These are phyloP conservation scores for Secale cereale DNA, from an alignment of 176 grass and related monocot genomes.

Conservation along the genomic window DNA sequence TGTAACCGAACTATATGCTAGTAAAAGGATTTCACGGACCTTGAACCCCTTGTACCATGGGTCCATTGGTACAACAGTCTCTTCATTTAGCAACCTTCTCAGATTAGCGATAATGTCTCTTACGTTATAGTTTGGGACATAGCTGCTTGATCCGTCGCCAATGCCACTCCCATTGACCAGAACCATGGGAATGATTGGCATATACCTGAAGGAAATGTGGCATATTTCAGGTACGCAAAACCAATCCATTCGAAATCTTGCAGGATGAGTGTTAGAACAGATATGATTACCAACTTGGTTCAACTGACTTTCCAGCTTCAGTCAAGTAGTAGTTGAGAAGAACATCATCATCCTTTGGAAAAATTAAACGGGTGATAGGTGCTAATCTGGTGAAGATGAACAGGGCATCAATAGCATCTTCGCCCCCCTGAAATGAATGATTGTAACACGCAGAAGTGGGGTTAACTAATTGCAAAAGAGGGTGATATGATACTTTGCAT, in stretches of 20 bases:
- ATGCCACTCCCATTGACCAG: slow-evolving; percentile 90
- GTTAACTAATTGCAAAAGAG: background rate
- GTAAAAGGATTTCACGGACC: slow-evolving; percentile 31
- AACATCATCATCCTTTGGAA: slow-evolving; percentile 79
- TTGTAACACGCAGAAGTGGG: background rate
- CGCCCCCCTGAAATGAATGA: slow-evolving; percentile 57
- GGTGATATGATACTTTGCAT: background rate
- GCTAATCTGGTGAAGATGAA: slow-evolving; percentile 68
- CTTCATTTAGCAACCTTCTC: slow-evolving; percentile 48
- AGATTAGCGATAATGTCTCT: slow-evolving; percentile 73
- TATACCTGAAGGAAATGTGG: slow-evolving; percentile 51
- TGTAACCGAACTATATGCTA: background rate
- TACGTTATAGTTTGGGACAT: slow-evolving; percentile 85
- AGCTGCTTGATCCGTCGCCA: slow-evolving; percentile 86
- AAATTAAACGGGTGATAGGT: slow-evolving; percentile 55
- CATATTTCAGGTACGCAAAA: background rate
- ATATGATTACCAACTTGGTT: slow-evolving; percentile 75
- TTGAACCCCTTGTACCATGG: slow-evolving; percentile 92
- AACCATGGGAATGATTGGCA: slow-evolving; percentile 87
- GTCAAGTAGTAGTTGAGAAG: slow-evolving; percentile 74
- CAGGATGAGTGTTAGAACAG: background rate
- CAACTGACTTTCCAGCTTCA: slow-evolving; percentile 79
- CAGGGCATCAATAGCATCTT: slow-evolving; percentile 71
- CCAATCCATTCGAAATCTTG: background rate
- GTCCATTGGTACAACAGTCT: slow-evolving; percentile 59